A percentile compares a stretch with the other conserved stretches of the same genome.
phyloP scores from a whole-genome alignment of 805 yeast genomes.

The Ogataea ramenticola region DNA sequence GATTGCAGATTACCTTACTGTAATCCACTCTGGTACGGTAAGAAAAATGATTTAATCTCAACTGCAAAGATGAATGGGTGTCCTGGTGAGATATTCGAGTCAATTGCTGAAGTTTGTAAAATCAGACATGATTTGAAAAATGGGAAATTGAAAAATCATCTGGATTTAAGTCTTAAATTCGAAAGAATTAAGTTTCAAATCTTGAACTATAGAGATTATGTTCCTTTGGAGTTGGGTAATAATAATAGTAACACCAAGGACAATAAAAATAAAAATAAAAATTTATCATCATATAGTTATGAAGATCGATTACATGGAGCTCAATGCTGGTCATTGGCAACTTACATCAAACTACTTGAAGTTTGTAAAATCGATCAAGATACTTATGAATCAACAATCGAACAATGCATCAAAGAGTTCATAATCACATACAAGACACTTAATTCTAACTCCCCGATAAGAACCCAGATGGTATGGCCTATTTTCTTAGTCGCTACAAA shows the following conservation, averaged over 20 bases:
- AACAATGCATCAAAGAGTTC: constrained; percentile 35
- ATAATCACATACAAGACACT: constrained; percentile 38
- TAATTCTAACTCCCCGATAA: constrained; percentile 38
- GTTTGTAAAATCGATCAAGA: constrained; percentile 8
- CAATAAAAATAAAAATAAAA: constrained; percentile 6
- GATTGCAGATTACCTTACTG: constrained; percentile 51
- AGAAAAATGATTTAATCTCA: constrained; percentile 32
- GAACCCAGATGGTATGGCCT: constrained; percentile 63
- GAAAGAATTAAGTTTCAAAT: constrained; percentile 28
- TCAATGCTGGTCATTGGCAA: constrained; percentile 47
- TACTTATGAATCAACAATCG: constrained; percentile 15
- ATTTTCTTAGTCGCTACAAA: constrained; percentile 43
- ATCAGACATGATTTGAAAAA: constrained; percentile 24
- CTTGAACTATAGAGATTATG: constrained; percentile 42
- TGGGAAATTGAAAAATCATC: constrained; percentile 1
- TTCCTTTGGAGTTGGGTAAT: constrained; percentile 17
- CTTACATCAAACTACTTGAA: constrained; percentile 23
- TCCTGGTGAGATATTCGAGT: constrained; percentile 48
- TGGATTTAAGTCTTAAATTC: constrained; percentile 16
- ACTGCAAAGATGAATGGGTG: constrained; percentile 53
- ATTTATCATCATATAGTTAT: constrained; percentile 19
- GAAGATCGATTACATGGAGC: constrained; percentile 40
- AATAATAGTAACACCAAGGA: constrained; percentile 7
- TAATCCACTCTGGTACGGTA: constrained; percentile 47
- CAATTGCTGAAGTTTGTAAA: constrained; percentile 37